phyloP scores from a whole-genome alignment of 2,329 filamentous ascomycete genomes.

The Cadophora sp. region DNA sequence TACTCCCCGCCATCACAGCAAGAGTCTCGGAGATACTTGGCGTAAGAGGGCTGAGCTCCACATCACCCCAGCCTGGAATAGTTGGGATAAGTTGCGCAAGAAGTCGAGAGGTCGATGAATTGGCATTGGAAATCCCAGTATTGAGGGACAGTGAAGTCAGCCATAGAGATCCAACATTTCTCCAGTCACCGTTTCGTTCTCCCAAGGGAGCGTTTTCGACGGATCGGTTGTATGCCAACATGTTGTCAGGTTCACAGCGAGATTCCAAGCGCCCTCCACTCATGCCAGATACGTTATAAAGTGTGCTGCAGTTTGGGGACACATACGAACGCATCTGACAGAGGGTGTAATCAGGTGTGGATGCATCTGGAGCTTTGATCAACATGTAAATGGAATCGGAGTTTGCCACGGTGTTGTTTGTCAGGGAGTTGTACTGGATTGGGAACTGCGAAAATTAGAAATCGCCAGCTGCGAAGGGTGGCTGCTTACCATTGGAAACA shows the following conservation, averaged over 20 bases:
- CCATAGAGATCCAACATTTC: constrained; percentile 62
- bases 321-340: constrained; percentile 71
- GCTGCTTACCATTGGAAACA: constrained; percentile 54
- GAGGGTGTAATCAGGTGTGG: constrained; percentile 63
- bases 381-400: constrained; percentile 71
- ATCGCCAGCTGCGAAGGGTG: not conserved
- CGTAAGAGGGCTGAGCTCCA: constrained; percentile 46
- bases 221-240: constrained; percentile 60
- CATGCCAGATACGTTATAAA: constrained; percentile 61
- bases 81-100: constrained; percentile 61
- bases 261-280: constrained; percentile 65
- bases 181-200: constrained; percentile 57
- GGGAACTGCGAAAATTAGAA: constrained; percentile 54
- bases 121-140: constrained; percentile 59
- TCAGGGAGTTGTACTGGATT: constrained; percentile 68
- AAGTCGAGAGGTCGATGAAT: constrained; percentile 65
- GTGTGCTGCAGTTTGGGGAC: constrained; percentile 71
- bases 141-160: constrained; percentile 60
- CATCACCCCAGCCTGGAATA: constrained; percentile 50
- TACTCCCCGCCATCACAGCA: constrained; percentile 72
- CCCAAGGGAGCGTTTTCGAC: constrained; percentile 45
- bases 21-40: constrained; percentile 78
- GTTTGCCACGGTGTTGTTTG: constrained; percentile 58
- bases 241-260: constrained; percentile 63
- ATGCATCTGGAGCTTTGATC: constrained; percentile 52